Conservation (phyloP, 1,284 basidiomycete species). For the Dichomitus squalens region DNA sequence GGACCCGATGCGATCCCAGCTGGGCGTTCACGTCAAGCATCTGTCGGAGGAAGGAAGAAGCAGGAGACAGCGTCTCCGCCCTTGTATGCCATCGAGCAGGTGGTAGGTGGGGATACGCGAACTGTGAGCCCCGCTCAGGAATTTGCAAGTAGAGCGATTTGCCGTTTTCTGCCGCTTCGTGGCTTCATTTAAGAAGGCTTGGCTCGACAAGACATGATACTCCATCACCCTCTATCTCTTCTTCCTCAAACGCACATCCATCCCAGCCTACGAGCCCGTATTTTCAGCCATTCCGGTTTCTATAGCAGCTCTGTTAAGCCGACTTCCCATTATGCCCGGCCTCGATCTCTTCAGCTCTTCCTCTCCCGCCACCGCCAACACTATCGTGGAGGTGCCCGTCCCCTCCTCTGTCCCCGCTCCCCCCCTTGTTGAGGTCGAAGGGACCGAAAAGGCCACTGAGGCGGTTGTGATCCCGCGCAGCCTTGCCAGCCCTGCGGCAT, state of each 20-base stretch:
- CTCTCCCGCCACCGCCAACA: slow-evolving; percentile 24
- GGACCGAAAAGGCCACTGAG: slow-evolving; percentile 14
- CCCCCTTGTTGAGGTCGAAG: slow-evolving; percentile 15
- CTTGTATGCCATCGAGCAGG: no score
- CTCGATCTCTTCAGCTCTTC: slow-evolving; percentile 42
- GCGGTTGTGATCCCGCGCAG: slow-evolving; percentile 12
- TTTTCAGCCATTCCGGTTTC: slow-evolving; percentile 11
- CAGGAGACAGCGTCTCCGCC: no score
- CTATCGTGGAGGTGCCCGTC: slow-evolving; percentile 23
- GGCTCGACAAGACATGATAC: neutral
- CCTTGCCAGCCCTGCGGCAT: slow-evolving; percentile 32
- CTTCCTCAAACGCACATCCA: slow-evolving; percentile 1
- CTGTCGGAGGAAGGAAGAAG: no score
- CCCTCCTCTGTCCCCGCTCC: slow-evolving; percentile 14
- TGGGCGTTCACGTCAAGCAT: no score
- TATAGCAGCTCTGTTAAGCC: slow-evolving; percentile 13
- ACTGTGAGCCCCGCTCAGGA: neutral
- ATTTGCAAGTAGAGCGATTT: neutral
- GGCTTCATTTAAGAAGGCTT: slow-evolving; percentile 1
- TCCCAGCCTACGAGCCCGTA: neutral
- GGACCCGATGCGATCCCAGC: no score
- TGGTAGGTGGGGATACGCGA: no score
- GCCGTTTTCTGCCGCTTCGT: neutral
- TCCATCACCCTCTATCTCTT: neutral
- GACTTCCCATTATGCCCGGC: slow-evolving; percentile 39